A percentile compares a stretch with the other conserved stretches of the same genome.
Conservation (phyloP, 768 basidiomycete genomes). For the Hortiboletus campestris region DNA sequence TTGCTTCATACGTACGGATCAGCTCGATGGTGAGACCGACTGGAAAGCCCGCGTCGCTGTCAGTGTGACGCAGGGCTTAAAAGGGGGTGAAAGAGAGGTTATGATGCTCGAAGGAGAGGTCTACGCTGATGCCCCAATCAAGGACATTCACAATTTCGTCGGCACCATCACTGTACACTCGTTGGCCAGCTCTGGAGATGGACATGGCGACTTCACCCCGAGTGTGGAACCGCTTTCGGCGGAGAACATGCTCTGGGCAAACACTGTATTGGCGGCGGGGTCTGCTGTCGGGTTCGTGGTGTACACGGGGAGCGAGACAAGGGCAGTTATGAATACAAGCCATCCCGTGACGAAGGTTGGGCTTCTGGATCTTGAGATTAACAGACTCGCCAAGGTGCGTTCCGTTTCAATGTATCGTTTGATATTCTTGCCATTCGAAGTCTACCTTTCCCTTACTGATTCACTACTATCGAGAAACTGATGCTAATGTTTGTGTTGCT, state of each 20-base stretch:
- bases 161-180: slow-evolving; percentile 84
- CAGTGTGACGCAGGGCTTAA: slow-evolving; percentile 17
- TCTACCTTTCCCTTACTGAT: too few relatives aligned
- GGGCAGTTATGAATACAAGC: slow-evolving; percentile 98
- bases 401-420: background rate
- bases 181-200: slow-evolving; percentile 24
- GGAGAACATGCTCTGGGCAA: slow-evolving; percentile 95
- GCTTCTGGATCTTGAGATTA: slow-evolving; percentile 89
- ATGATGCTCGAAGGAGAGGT: slow-evolving; percentile 79
- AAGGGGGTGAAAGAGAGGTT: slow-evolving; percentile 45
- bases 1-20: slow-evolving; percentile 97
- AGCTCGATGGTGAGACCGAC: slow-evolving; percentile 97
- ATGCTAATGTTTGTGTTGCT: background rate
- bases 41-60: slow-evolving; percentile 97
- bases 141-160: slow-evolving; percentile 94
- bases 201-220: slow-evolving; percentile 36
- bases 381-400: slow-evolving; percentile 86
- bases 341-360: slow-evolving; percentile 96
- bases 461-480: background rate
- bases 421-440: too few relatives aligned
- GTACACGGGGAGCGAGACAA: slow-evolving; percentile 92
- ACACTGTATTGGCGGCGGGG: slow-evolving; percentile 95
- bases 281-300: slow-evolving; percentile 89
- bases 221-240: slow-evolving; percentile 85
- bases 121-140: slow-evolving; percentile 93